A percentile compares a stretch with the other conserved stretches of the same genome.
phyloP scores from a whole-genome alignment of 2,329 filamentous ascomycete genomes.

The Raffaelea ambrosiae region DNA sequence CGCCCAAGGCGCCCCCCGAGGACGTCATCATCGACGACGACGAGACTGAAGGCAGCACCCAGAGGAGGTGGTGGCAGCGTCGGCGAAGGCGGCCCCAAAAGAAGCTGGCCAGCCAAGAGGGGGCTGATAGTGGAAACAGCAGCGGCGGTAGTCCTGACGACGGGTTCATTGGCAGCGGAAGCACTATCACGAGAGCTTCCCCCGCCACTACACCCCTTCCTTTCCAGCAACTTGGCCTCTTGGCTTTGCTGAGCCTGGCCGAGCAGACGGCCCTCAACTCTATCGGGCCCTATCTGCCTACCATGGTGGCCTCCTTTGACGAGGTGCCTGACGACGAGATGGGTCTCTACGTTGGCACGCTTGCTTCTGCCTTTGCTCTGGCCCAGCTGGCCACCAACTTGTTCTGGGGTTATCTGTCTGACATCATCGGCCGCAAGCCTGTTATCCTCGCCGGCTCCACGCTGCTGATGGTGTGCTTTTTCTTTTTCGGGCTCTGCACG shows the following conservation, averaged over 20 bases:
- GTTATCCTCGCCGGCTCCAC: constrained; percentile 75
- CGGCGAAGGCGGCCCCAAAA: neutral
- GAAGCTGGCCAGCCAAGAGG: constrained; percentile 1
- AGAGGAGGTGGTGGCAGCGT: neutral
- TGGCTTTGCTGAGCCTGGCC: constrained; percentile 81
- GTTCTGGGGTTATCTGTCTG: constrained; percentile 79
- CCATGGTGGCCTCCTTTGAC: constrained; percentile 83
- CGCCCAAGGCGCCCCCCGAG: constrained; percentile 57
- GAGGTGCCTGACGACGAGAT: constrained; percentile 63
- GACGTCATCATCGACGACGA: constrained; percentile 15
- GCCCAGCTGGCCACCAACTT: constrained; percentile 92
- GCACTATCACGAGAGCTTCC: neutral
- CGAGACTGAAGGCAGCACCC: constrained; percentile 10
- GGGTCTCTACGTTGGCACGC: constrained; percentile 81
- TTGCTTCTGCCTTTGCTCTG: constrained; percentile 85
- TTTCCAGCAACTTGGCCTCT: constrained; percentile 68
- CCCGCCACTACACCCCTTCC: constrained; percentile 59
- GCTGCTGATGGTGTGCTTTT: constrained; percentile 73
- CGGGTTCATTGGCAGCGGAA: no score
- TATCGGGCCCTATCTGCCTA: constrained; percentile 87
- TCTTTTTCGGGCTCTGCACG: constrained; percentile 78
- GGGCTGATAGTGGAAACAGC: constrained; percentile 15
- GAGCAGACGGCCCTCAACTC: constrained; percentile 97
- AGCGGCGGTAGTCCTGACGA: constrained; percentile 28
- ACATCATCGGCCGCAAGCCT: constrained; percentile 71